Conservation (phyloP, 2,329 filamentous ascomycete species). For the Paraphoma chrysanthemicola region DNA sequence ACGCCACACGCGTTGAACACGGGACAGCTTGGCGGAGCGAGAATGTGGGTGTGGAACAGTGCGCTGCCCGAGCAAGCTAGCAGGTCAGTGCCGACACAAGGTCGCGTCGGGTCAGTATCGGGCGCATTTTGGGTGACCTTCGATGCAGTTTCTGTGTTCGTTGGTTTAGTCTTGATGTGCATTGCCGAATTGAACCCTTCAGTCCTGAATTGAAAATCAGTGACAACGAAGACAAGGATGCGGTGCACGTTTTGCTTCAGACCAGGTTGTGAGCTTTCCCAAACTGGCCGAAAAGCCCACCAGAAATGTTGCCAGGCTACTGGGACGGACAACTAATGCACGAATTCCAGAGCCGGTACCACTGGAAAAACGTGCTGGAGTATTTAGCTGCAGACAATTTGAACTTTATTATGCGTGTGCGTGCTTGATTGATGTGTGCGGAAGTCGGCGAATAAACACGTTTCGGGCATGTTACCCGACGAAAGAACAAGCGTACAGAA, state of each 20-base stretch:
- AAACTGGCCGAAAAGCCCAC: too few relatives aligned
- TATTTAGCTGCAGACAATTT: constrained; percentile 9
- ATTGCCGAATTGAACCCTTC: background rate
- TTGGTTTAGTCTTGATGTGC: background rate
- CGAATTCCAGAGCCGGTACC: background rate
- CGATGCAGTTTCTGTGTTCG: background rate
- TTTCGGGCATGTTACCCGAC: background rate
- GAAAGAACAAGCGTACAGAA: background rate
- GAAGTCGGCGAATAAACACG: background rate
- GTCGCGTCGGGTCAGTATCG: background rate
- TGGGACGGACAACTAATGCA: background rate
- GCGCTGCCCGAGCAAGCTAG: background rate
- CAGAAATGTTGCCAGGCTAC: background rate
- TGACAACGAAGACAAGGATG: background rate
- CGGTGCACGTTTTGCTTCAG: background rate
- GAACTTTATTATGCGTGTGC: constrained; percentile 2
- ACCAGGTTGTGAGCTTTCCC: background rate
- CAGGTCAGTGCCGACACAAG: background rate
- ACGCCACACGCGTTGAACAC: background rate
- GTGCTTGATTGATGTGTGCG: constrained; percentile 5
- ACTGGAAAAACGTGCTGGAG: constrained; percentile 1
- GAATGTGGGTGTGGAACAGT: background rate
- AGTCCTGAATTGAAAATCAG: background rate
- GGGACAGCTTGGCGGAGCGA: background rate
- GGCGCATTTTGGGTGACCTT: background rate